Percentiles rank a stretch among this genome's conserved stretches.
Conservation (phyloP, 495 filamentous ascomycete genomes). For the Penicillium ochrochloron region DNA sequence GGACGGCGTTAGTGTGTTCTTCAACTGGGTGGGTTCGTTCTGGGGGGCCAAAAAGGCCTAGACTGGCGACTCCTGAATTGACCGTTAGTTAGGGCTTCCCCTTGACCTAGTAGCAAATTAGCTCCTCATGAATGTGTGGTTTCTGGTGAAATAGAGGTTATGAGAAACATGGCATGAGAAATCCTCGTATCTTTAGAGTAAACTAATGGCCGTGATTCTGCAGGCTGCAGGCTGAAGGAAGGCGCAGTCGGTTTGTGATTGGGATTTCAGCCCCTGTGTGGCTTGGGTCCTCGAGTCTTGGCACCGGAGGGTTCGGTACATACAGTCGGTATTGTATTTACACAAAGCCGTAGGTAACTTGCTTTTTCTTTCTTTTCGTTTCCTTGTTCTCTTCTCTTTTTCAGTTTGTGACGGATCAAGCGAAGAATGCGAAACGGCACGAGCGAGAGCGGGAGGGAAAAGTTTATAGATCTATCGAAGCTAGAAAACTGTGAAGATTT, state of each 20-base stretch:
- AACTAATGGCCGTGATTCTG: slow-evolving; percentile 10
- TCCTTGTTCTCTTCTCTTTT: neutral
- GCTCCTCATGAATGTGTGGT: neutral
- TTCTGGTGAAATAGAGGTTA: neutral
- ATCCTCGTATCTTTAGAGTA: neutral
- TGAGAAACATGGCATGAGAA: neutral
- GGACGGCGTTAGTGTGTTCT: neutral
- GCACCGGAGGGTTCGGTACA: slow-evolving; percentile 11
- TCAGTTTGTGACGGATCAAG: slow-evolving; percentile 13
- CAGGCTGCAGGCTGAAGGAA: slow-evolving; percentile 11
- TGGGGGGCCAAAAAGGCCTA: slow-evolving; percentile 24
- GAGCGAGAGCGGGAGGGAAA: slow-evolving; percentile 11
- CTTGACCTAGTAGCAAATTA: neutral
- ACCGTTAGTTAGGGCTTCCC: slow-evolving; percentile 13
- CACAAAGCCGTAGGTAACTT: neutral
- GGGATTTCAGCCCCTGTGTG: slow-evolving; percentile 25
- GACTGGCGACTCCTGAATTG: slow-evolving; percentile 29
- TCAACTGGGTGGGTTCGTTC: neutral
- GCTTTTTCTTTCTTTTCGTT: slow-evolving; percentile 7
- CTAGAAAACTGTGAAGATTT: neutral
- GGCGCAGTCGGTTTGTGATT: neutral
- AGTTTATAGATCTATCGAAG: slow-evolving; percentile 1
- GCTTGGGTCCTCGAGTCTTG: slow-evolving; percentile 21
- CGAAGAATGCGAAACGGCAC: slow-evolving; percentile 11
- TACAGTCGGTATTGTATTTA: neutral